Base-by-base conservation (phyloP, 192 early-diverging fungal species). In the Thoreauomyces humboldtii region DNA sequence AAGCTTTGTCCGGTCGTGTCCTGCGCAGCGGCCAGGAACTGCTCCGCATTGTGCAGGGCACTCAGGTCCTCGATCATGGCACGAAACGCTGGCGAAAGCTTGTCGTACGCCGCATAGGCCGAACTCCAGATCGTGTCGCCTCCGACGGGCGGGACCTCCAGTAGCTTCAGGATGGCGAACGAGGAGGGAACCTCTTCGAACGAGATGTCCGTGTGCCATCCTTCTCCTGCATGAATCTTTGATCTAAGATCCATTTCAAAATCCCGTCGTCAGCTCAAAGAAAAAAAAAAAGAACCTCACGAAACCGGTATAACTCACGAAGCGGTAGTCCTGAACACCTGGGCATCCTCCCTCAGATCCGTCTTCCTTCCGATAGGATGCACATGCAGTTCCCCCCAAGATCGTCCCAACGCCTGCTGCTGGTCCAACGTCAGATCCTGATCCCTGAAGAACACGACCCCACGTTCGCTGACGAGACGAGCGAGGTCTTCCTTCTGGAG, bases 391-490 rank as follows among this genome's bases (percentile, higher is more conserved):
- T 14, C 25, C 32, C 59, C 59, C 59, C 59, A 61, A 17, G 44
- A 53, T 29, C 31, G 51, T 2, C 59, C 59, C 11, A 89, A 62
- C 27, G 77, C 80, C 41, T 76, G 63, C 52, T 79, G 79, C 67
- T 83, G 77, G 38, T 87, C 77, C 31, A 71, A 59, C 25, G 74
- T 76, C 22, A 87, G 42, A 47, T 87, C 82, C 70, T 89, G 88
- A 46, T 88, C 74, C 7, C 86, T 72, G 67, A 89, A 85, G 53
- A 85, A 87, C 9, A 88, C 86, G 14, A 89, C 86, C 22, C 82
- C 84, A 32, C 88, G 75, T 54, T 89, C 80, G 17, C 86, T 70
- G 41, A 86, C 79, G 19, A 88, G 65, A 12, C 82, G 70, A 7
- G 84, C 85, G 17, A 89, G 72, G 48, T 87, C 84, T 31, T 83